Percentiles rank a stretch among this genome's conserved stretches.
These are phyloP conservation scores for Beauveria sp. DNA, from an alignment of 2,329 filamentous ascomycete genomes.

Conservation along the genomic window DNA sequence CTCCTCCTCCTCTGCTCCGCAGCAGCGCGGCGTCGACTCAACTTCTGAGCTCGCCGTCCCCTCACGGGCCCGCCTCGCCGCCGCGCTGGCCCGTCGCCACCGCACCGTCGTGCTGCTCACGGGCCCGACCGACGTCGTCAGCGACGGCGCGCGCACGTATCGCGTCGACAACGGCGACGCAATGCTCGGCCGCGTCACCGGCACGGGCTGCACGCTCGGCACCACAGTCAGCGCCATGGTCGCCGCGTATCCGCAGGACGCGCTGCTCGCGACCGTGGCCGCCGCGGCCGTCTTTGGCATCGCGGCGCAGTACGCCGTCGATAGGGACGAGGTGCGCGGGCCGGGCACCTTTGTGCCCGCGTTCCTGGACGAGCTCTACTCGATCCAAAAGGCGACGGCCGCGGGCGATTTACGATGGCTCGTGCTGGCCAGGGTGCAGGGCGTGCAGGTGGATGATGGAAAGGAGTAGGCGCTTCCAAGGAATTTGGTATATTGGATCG, in stretches of 20 bases:
- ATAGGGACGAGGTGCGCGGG: constrained; percentile 58
- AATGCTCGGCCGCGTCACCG: constrained; percentile 63
- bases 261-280: constrained; percentile 64
- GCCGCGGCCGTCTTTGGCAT: constrained; percentile 71
- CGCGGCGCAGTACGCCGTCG: constrained; percentile 62
- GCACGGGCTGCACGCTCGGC: constrained; percentile 78
- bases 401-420: constrained; percentile 45
- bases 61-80: constrained; percentile 53
- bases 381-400: constrained; percentile 40
- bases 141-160: constrained; percentile 62
- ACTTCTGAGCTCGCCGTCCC: constrained; percentile 47
- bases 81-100: constrained; percentile 58
- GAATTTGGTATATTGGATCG: not conserved
- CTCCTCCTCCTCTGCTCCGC: constrained; percentile 38
- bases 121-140: constrained; percentile 67
- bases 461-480: not conserved
- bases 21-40: constrained; percentile 86
- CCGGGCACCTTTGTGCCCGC: constrained; percentile 82
- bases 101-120: constrained; percentile 75
- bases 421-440: constrained; percentile 40
- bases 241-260: constrained; percentile 54
- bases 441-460: constrained; percentile 22
- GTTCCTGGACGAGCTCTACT: constrained; percentile 66
- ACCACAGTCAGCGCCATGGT: constrained; percentile 72
- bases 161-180: constrained; percentile 70